Evolutionary conservation across 768 basidiomycete genomes (phyloP).

Genomic region (Rubroboletus pulcherrimus): DNA sequence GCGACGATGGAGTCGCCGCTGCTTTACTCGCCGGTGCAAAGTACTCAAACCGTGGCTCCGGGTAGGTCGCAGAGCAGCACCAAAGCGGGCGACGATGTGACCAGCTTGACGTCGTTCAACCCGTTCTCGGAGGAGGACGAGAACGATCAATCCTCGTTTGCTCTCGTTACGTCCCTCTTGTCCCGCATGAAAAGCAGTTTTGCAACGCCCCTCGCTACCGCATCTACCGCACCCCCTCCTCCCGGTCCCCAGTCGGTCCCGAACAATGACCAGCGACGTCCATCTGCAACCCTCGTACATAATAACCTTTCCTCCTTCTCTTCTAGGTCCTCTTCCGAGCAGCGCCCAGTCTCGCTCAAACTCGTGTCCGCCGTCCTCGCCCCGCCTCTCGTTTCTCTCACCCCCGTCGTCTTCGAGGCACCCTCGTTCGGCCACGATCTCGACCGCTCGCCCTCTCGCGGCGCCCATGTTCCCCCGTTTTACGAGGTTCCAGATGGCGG

Average conservation of each 20-base stretch:
- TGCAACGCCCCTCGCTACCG: slow-evolving; percentile 58
- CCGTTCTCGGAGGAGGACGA: slow-evolving; percentile 93
- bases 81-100: slow-evolving; percentile 56
- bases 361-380: slow-evolving; percentile 55
- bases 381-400: slow-evolving; percentile 80
- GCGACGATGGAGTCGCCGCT: slow-evolving; percentile 34
- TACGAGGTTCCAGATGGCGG: slow-evolving; percentile 54
- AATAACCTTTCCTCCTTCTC: slow-evolving; percentile 45
- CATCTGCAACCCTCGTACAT: slow-evolving; percentile 45
- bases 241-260: slow-evolving; percentile 29
- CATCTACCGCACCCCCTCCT: slow-evolving; percentile 36
- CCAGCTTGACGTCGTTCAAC: slow-evolving; percentile 81
- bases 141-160: slow-evolving; percentile 82
- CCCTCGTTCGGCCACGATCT: slow-evolving; percentile 66
- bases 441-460: slow-evolving; percentile 55
- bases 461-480: slow-evolving; percentile 46
- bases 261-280: slow-evolving; percentile 54
- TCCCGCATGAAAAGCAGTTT: slow-evolving; percentile 80
- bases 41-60: slow-evolving; percentile 37
- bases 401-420: slow-evolving; percentile 78
- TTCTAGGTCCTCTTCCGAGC: slow-evolving; percentile 43
- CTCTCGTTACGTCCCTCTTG: slow-evolving; percentile 75
- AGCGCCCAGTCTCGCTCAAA: slow-evolving; percentile 57
- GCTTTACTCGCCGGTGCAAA: slow-evolving; percentile 28
- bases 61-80: slow-evolving; percentile 63